These are phyloP conservation scores for Eimeria maxima DNA, from an alignment of 169 alveolate species.

Conservation along the genomic window DNA sequence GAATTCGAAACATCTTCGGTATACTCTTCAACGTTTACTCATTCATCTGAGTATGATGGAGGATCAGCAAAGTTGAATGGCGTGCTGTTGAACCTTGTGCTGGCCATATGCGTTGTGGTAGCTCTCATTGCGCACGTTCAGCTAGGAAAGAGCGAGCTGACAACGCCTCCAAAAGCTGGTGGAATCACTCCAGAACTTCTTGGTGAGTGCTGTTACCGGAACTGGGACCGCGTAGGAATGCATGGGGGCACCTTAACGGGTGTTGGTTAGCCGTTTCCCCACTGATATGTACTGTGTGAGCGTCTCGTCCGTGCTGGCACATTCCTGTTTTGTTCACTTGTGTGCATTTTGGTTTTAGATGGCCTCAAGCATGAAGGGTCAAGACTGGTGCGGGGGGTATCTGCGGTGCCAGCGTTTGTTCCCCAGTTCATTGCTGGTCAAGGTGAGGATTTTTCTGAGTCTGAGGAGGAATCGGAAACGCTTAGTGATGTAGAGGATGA, in stretches of 20 bases:
- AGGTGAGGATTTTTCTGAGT: not conserved
- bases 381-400: not conserved
- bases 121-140: conserved; percentile 20
- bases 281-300: not conserved
- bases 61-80: not conserved
- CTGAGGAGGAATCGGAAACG: not conserved
- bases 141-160: not conserved
- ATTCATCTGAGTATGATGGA: not conserved
- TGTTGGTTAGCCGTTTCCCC: not conserved
- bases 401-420: not conserved
- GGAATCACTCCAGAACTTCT: not conserved
- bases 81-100: not conserved
- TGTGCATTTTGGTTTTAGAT: not conserved
- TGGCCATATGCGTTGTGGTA: not conserved
- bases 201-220: not conserved
- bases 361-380: not conserved
- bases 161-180: not conserved
- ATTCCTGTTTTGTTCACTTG: not conserved
- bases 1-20: not conserved
- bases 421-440: not conserved
- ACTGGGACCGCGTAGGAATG: not conserved
- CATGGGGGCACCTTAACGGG: not conserved
- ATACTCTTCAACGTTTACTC: not conserved
- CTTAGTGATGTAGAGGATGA: not conserved
- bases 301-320: not conserved